A percentile compares a stretch with the other conserved stretches of the same genome.
Conservation (phyloP, 345 rosid genomes). For the Eutrema japonicum region DNA sequence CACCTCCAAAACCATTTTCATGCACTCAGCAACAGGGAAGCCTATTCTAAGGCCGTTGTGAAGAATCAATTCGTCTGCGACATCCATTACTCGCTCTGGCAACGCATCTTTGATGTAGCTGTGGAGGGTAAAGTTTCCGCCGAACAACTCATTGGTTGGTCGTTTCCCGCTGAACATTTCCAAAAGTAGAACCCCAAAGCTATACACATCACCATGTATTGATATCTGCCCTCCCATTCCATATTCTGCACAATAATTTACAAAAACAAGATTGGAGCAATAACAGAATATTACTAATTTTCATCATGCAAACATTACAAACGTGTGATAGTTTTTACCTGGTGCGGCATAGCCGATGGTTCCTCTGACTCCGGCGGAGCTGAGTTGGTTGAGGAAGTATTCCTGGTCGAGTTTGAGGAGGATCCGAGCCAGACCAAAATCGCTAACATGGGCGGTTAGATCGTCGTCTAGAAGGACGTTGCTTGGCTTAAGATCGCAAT, state of each 20-base stretch:
- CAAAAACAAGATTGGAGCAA: not conserved
- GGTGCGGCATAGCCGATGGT: constrained; percentile 20
- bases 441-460: constrained; percentile 32
- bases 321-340: not conserved
- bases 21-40: constrained; percentile 17
- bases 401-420: constrained; percentile 1
- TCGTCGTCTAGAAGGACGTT: constrained; percentile 35
- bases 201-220: constrained; percentile 42
- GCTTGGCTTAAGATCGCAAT: constrained; percentile 41
- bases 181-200: constrained; percentile 36
- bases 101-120: constrained; percentile 29
- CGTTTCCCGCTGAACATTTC: constrained; percentile 45
- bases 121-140: constrained; percentile 33
- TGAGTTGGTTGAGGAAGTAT: not conserved
- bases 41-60: constrained; percentile 17
- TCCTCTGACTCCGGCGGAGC: constrained; percentile 15
- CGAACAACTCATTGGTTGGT: constrained; percentile 42
- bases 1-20: constrained; percentile 19
- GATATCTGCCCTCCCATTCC: constrained; percentile 18
- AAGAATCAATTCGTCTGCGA: constrained; percentile 26
- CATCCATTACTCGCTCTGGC: constrained; percentile 8
- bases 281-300: not conserved
- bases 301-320: not conserved
- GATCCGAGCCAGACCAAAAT: constrained; percentile 40
- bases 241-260: constrained; percentile 12